Conservation (phyloP, 2,329 filamentous ascomycete genomes). For the Pseudodiploospora longispora region DNA sequence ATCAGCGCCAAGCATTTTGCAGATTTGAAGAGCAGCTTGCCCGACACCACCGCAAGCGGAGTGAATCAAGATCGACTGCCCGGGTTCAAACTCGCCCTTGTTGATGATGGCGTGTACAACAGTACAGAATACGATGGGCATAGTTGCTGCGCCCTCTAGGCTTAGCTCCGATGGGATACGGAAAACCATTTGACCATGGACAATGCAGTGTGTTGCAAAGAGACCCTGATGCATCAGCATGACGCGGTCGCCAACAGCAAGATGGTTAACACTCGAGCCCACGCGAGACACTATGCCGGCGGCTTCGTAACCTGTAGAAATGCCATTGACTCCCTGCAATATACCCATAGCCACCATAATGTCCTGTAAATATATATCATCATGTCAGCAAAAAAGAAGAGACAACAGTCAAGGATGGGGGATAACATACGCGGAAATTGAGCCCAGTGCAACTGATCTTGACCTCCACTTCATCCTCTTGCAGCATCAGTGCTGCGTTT, state of each 20-base stretch:
- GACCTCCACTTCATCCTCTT: conserved; percentile 2
- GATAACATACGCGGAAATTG: conserved; percentile 3
- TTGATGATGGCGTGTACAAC: conserved; percentile 16
- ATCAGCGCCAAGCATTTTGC: conserved; percentile 3
- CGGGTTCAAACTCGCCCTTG: conserved; percentile 3
- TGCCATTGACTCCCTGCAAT: conserved; percentile 4
- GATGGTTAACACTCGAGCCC: conserved; percentile 7
- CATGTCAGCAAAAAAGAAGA: neutral
- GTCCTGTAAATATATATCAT: conserved; percentile 11
- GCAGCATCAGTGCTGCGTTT: neutral
- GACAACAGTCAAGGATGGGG: neutral
- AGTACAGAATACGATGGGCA: conserved; percentile 23
- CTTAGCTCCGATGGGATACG: conserved; percentile 20
- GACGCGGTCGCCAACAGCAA: conserved; percentile 27
- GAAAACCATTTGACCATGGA: conserved; percentile 5
- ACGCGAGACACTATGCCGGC: conserved; percentile 15
- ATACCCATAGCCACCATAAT: conserved; percentile 7
- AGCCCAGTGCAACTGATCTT: conserved; percentile 1
- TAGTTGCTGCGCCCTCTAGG: conserved; percentile 19
- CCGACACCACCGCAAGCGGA: conserved; percentile 7
- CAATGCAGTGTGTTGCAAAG: conserved; percentile 1
- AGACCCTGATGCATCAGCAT: conserved; percentile 5
- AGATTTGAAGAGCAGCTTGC: conserved; percentile 2
- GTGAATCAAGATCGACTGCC: conserved; percentile 8
- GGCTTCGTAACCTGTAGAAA: conserved; percentile 20